Evolutionary conservation across 805 yeast species (phyloP), one percentile per base, ranked within the genome.

Genomic region (Candida odintsovae): DNA sequence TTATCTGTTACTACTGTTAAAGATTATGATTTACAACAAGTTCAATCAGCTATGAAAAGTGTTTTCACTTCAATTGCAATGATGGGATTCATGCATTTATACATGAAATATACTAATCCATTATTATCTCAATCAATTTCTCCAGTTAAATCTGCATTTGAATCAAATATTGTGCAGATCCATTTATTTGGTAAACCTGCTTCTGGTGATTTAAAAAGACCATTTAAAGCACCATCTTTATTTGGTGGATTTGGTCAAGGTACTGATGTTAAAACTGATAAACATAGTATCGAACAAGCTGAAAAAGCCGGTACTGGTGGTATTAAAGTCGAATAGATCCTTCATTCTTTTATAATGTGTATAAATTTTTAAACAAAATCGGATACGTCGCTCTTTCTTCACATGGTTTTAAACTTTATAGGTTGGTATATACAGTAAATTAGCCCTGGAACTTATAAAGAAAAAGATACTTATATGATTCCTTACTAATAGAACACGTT

Each of bases 51-150:
- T 50, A 77, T 90, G 68, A 89, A 86, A 70, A 80, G 95, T 54
- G 78, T 89, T 56, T 82, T 84, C 76, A 86, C 95, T 53, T 86
- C 95, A 54, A 65, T 90, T 57, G 97, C 95, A 60, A 89, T 94
- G 96, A 90, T 94, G 90, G 95, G 85, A 22, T 86, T 92, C 82
- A 90, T 92, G 98, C 99, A 94, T 70, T 63, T 94, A 52, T 92
- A 92, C 81, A 81, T 94, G 95, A 86, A 89, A 71, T 94, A 89
- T 77, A 90, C 97, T 68, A 90, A 94, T 72, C 99, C 99, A 50
- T 78, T 94, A 65, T 82, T 94, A 57, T 86, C 92, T 90, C 98
- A 94, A 75, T 82, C 90, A 53, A 79, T 94, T 58, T 79, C 95
- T 44, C 92, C 97, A 44, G 72, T 94, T 60, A 94, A 94, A 79